Evolutionary conservation across 208 protist species (phyloP), one percentile per base, ranked within the genome.

Genomic region (Porcisia hertigi): DNA sequence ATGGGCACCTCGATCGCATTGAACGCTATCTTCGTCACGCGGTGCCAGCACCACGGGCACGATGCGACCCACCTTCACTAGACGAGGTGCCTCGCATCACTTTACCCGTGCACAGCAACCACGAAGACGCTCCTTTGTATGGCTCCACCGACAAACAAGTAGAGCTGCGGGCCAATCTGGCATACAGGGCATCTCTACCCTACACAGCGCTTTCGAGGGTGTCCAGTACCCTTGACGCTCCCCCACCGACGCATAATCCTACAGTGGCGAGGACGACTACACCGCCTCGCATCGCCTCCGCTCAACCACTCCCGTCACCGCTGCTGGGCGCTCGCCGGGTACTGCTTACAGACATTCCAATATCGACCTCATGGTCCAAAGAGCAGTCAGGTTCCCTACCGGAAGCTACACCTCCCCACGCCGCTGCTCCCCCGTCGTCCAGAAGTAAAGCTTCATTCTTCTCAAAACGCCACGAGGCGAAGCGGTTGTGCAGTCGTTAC

Each of bases 1-100:
- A 84, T 77, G 71, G 47, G 9, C 80, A 84, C 41, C 71, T 84
- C 12, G 57, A 79, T 58, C 45, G n/a, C 12, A 84, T 84, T 25
- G 80, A 79, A 36, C 14, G 53, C 9, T 80, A 80, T 16, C 80
- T 84, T 47, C 80, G 80, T 20, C 36, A 55, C 34, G 77, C 77
- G 72, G 34, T 77, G 18, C 69, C 64, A 4, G 67, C 76, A 9
- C 80, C 71, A 36, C 74, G 36, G 39, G 34, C 71, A 49, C 70
- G 55, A n/a, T 47, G 41, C 25, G 65, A 39, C 39, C 77, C 80
- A 39, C 71, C 62, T 7, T 34, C 62, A 23, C 60, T 83, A 2
- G 11, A 71, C 39, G 14, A 39, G 18, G 45, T 39, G 23, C 65
- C 47, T 4, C 16, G 39, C 53, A 30, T 30, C 66, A n/a, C 66